Base-by-base conservation (phyloP, 2,329 filamentous ascomycete genomes). In the Blastomyces emzantsi region DNA sequence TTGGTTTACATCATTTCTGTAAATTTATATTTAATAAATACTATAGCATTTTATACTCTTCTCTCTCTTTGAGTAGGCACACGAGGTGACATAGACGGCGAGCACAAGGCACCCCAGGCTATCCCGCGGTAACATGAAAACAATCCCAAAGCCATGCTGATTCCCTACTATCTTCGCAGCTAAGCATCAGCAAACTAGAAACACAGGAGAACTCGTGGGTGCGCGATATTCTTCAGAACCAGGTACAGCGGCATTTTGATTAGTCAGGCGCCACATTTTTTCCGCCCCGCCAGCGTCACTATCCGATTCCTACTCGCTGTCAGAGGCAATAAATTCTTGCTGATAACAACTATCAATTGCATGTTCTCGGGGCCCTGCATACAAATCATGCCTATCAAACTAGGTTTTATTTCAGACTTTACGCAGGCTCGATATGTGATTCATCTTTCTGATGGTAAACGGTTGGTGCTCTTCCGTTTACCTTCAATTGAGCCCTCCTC, bases 391-490 rank as follows among this genome's bases (percentile, higher is more conserved):
- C 25, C 60, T 54, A 65, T 75, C 30, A 68, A 71, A 15, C 62
- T 75, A 9, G 73, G 73, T 6, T 47, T 49, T 15, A 67, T 78
- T 7, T 67, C 72, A 4, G 70, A 71, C 33, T 73, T 80, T 36
- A 73, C 69, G 7, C 72, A 78, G 54, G 70, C 78, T 8, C 74
- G 78, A 51, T 78, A 80, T 69, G 74, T 79, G 59, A 70, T 80
- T 55, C 73, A 74, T 51, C 70, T 80, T 5, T 79, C 77, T 0
- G 75, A 74, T 65, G 75, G 74, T 60, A 80, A 79, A 69, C 77
- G 78, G 43, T 69, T 80, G 63, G 75, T 80, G 28, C 70, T 80
- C 8, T 80, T 80, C 64, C 78, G 78, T 47, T 65, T 80, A 49
- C 77, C 78, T 9, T 73, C 69, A 8, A 80, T 80, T 64, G 72